Base-by-base conservation (phyloP, 768 basidiomycete genomes). In the Boletus subcaerulescens region DNA sequence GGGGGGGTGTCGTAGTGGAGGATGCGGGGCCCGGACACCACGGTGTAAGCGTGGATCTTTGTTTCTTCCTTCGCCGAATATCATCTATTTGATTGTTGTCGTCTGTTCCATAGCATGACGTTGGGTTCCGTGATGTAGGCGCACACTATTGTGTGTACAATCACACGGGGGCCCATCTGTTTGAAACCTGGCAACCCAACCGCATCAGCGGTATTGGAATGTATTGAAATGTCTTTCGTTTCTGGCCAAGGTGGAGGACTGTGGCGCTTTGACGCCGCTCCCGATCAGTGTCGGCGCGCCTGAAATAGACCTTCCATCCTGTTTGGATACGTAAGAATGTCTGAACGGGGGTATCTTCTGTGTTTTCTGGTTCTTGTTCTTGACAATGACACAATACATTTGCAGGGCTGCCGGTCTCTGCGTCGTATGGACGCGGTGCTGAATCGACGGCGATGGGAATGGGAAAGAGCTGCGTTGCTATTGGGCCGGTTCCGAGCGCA, bases 311-410 rank as follows among this genome's bases (percentile, higher is more conserved):
- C 17, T 38, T 24, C n/a, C 55, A 43, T 38, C 39, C 33, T 6
- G 31, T 35, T 50, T 13, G 38, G 22, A 31, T 57, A 59, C 56
- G 51, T 62, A 62, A 52, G 15, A 24, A 20, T 6, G 48, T 32
- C 29, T 35, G 48, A 52, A 51, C 29, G 50, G 42, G 49, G 51
- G 38, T 41, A 33, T 44, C 14, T 47, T 40, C 1, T 5, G 33
- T 36, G 32, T 35, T 20, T 20, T 24, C 5, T 33, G 46, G 31
- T 35, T 44, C 35, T 56, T 46, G 46, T 17, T 38, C 48, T 38
- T 35, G 33, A 14, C 14, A 35, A 35, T 24, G 49, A 57, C 26
- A 53, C 46, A 35, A 43, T 35, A 32, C 36, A 17, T 29, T 8
- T 20, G 20, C 46, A 48, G 20, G 43, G 44, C 29, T 49, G 50